Conservation (phyloP, 2,329 filamentous ascomycete species). For the Beauveria australis region DNA sequence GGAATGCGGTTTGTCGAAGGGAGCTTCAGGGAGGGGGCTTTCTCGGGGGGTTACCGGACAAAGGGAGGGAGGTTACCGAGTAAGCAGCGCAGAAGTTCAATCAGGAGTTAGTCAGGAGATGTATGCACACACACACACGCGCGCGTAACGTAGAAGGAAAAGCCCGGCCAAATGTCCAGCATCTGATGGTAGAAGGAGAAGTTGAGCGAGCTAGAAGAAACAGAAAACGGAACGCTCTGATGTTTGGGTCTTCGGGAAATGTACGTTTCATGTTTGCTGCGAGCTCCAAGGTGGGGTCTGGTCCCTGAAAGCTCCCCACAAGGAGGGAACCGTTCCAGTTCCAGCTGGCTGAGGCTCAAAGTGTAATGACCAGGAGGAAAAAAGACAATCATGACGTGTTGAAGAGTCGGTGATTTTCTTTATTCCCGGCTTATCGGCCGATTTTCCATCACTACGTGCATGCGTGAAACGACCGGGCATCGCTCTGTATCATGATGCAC, state of each 20-base stretch:
- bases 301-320: not conserved
- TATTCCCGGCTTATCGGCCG: not conserved
- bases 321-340: not conserved
- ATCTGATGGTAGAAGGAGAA: slow-evolving; percentile 7
- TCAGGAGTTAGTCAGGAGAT: not conserved
- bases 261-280: not conserved
- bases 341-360: not conserved
- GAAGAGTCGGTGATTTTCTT: not conserved
- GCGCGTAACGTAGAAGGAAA: not conserved
- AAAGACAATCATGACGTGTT: too few relatives aligned
- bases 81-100: not conserved
- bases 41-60: not conserved
- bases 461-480: too few relatives aligned
- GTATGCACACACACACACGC: not conserved
- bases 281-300: not conserved
- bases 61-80: not conserved
- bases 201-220: not conserved
- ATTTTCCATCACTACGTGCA: too few relatives aligned
- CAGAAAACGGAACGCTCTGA: not conserved
- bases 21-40: not conserved
- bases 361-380: too few relatives aligned
- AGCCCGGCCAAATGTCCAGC: slow-evolving; percentile 13
- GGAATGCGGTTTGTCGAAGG: not conserved
- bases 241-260: not conserved
- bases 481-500: too few relatives aligned